A percentile compares a stretch with the other conserved stretches of the same genome.
These are phyloP conservation scores for Verruconis gallopava DNA, from an alignment of 2,329 filamentous ascomycete genomes.

Conservation along the genomic window DNA sequence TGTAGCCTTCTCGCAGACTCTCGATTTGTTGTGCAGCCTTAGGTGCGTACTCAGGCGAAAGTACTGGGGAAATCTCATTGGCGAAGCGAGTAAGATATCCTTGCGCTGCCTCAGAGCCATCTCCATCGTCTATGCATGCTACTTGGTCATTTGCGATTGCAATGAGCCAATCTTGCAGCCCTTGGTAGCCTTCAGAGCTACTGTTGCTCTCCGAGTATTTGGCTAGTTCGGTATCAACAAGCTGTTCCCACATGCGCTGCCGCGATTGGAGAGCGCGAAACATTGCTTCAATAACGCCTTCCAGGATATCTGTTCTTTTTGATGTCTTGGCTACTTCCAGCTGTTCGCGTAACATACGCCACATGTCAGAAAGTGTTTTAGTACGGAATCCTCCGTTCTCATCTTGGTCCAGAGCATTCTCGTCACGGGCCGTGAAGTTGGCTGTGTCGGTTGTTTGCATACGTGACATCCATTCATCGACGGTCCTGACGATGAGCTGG, in stretches of 20 bases:
- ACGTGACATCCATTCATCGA: constrained; percentile 95
- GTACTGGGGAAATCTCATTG: constrained; percentile 66
- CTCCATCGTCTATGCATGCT: constrained; percentile 79
- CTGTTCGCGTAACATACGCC: constrained; percentile 95
- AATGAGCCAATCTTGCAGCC: constrained; percentile 77
- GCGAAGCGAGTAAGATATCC: constrained; percentile 82
- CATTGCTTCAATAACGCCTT: constrained; percentile 94
- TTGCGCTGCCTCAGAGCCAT: constrained; percentile 56
- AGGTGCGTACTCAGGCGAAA: constrained; percentile 67
- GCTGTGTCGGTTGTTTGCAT: constrained; percentile 74
- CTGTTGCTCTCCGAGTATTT: constrained; percentile 49
- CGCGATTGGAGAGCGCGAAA: constrained; percentile 72
- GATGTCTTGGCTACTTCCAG: constrained; percentile 74
- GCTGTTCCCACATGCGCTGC: constrained; percentile 73
- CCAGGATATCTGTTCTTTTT: constrained; percentile 75
- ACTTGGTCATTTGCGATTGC: constrained; percentile 98
- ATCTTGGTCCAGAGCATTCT: constrained; percentile 73
- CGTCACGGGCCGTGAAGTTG: constrained; percentile 64
- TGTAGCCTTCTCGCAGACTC: constrained; percentile 74
- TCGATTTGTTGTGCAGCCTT: constrained; percentile 56
- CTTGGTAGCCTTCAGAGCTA: constrained; percentile 60
- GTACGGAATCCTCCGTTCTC: constrained; percentile 86
- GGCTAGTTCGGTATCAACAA: constrained; percentile 73
- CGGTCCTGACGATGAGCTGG: constrained; percentile 83
- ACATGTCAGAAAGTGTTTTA: constrained; percentile 84